A percentile compares a stretch with the other conserved stretches of the same genome.
These are phyloP conservation scores for Corynascus novoguineensis DNA, from an alignment of 495 filamentous ascomycete genomes.

Conservation along the genomic window DNA sequence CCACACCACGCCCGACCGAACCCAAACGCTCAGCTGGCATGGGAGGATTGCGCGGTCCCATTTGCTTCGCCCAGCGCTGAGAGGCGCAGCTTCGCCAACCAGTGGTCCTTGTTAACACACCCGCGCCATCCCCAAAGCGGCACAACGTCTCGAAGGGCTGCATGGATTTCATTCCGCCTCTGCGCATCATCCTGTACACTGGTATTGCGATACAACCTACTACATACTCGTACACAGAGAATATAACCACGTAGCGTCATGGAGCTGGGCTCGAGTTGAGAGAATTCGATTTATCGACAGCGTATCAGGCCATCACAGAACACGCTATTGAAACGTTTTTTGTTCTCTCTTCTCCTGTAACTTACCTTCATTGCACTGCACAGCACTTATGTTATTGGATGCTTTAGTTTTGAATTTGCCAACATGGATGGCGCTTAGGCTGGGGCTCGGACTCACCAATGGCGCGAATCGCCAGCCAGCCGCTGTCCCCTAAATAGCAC, in stretches of 20 bases:
- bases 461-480: background rate
- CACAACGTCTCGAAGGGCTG: constrained; percentile 7
- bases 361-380: background rate
- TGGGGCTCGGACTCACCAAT: background rate
- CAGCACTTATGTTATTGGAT: too few relatives aligned
- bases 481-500: background rate
- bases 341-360: background rate
- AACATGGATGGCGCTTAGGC: background rate
- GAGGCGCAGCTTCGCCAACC: constrained; percentile 23
- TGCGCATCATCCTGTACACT: too few relatives aligned
- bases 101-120: background rate
- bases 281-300: too few relatives aligned
- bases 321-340: too few relatives aligned
- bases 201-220: too few relatives aligned
- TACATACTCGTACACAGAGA: too few relatives aligned
- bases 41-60: constrained; percentile 14
- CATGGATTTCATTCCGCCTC: background rate
- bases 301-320: too few relatives aligned
- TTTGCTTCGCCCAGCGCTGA: constrained; percentile 14
- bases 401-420: background rate
- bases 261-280: too few relatives aligned
- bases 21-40: constrained; percentile 9
- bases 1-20: background rate
- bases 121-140: constrained; percentile 13
- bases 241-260: too few relatives aligned